Percentiles rank a stretch among this genome's conserved stretches.
phyloP scores from a whole-genome alignment of 345 rosid species.

The Bretschneidera sinensis region DNA sequence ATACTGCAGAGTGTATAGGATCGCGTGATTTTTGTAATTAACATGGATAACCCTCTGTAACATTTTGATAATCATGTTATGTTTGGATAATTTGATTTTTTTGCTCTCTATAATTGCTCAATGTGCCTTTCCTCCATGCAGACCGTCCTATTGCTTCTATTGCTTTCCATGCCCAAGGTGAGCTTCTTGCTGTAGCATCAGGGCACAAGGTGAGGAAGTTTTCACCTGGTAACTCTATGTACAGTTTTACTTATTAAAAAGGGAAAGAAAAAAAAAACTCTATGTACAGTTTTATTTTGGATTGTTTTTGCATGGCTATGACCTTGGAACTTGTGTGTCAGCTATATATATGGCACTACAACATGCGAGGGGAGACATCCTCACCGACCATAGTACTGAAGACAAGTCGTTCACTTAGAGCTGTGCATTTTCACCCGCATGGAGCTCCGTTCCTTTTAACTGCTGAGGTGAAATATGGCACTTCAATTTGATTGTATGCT shows the following conservation, averaged over 20 bases:
- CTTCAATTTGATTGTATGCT: constrained; percentile 19
- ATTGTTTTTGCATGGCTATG: constrained; percentile 10
- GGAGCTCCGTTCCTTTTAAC: constrained; percentile 72
- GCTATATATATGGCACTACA: constrained; percentile 74
- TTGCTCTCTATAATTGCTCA: constrained; percentile 15
- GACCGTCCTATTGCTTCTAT: constrained; percentile 80
- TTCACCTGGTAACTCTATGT: not conserved
- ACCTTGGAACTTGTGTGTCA: constrained; percentile 23
- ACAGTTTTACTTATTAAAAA: too few relatives aligned
- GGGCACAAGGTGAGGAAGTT: constrained; percentile 60
- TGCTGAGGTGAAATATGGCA: constrained; percentile 49
- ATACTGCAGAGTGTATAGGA: constrained; percentile 61
- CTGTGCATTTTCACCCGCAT: constrained; percentile 76
- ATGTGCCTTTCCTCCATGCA: constrained; percentile 19
- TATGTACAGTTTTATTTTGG: constrained; percentile 1
- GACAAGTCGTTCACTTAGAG: constrained; percentile 68
- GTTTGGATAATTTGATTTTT: not conserved
- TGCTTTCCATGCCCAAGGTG: constrained; percentile 80
- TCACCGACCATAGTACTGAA: constrained; percentile 54
- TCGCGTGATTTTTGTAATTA: constrained; percentile 63
- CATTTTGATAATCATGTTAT: constrained; percentile 3
- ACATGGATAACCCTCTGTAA: constrained; percentile 1
- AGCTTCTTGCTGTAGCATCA: constrained; percentile 71
- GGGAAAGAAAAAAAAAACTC: too few relatives aligned
- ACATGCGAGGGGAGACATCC: constrained; percentile 56